Evolutionary conservation across 257 asterid genomes (phyloP), one percentile per base, ranked within the genome.

Genomic region (Fraxinus americana): DNA sequence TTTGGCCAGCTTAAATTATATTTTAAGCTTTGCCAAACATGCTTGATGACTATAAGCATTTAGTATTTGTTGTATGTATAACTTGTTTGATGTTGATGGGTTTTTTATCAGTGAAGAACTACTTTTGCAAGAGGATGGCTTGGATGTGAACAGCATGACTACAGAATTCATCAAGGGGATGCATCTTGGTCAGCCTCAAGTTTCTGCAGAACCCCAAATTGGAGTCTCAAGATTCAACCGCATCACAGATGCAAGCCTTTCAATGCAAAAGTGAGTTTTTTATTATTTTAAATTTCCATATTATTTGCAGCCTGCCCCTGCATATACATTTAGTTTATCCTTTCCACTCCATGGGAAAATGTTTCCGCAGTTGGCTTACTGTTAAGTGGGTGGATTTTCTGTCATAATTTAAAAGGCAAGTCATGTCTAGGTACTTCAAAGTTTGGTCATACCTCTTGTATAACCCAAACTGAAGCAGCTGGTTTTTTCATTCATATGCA

Each of bases 101-200:
- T 54, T 48, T 79, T 75, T 76, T 72, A 85, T 74, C 93, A 96
- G 99, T 79, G 99, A 93, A 81, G 99, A 96, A 85, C 88, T 86
- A 81, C 90, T 96, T 81, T 74, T 96, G 87, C 96, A 96, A 96
- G 98, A 93, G 87, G 97, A 96, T 78, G 82, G 77, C 87, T 85
- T 92, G 50, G 98, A 96, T 67, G 66, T 78, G 81, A 89, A 87
- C 88, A 85, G 75, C 88, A 76, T 91, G 86, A 61, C 91, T 30
- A 86, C 82, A 80, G 98, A 93, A 76, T 92, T 94, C 82, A 12
- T 11, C 50, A 88, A 81, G 85, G 92, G 90, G 80, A 79, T 92
- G 92, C 88, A 82, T 82, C 88, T 96, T 80, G 89, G 86, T 81
- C 89, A 89, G 63, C 83, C 88, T 84, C 73, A 75, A 45, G 84